Percentiles rank a stretch among this genome's conserved stretches.
Evolutionary conservation across 495 filamentous ascomycete species (phyloP).

Genomic region (Trichoderma orchidacearum): DNA sequence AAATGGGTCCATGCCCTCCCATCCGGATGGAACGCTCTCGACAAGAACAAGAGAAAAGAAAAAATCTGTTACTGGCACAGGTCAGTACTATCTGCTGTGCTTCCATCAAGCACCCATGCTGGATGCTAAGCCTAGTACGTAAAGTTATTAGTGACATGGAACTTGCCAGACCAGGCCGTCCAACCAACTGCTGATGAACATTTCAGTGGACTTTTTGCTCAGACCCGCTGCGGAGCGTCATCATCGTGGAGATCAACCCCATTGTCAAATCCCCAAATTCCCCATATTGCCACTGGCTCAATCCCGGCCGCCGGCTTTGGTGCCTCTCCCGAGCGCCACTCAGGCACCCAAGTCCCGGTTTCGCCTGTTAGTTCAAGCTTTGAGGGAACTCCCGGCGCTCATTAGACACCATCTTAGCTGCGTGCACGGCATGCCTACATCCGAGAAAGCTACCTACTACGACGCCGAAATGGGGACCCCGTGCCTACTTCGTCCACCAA

Average conservation of each 20-base stretch:
- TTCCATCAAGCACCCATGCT: too few species aligned
- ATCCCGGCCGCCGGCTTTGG: not conserved
- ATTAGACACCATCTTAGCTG: not conserved
- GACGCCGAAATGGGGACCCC: too few species aligned
- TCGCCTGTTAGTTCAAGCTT: not conserved
- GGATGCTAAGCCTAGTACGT: too few species aligned
- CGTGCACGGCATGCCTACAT: too few species aligned
- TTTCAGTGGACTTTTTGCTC: not conserved
- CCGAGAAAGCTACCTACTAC: too few species aligned
- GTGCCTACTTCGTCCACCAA: too few species aligned
- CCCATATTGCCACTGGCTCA: not conserved
- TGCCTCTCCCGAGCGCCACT: not conserved
- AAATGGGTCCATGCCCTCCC: not conserved
- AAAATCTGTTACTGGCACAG: not conserved
- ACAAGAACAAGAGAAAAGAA: not conserved
- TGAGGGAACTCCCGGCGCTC: not conserved
- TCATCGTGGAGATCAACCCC: not conserved
- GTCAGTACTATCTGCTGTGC: too few species aligned
- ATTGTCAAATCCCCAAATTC: too few species aligned
- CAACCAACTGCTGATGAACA: not conserved
- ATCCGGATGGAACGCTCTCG: not conserved
- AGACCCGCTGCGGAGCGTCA: not conserved
- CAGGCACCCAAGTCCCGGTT: conserved; percentile 1
- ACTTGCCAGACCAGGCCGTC: not conserved
- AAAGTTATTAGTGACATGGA: not conserved